Evolutionary conservation across 345 rosid species (phyloP).

Genomic region (Citrus cavaleriei): DNA sequence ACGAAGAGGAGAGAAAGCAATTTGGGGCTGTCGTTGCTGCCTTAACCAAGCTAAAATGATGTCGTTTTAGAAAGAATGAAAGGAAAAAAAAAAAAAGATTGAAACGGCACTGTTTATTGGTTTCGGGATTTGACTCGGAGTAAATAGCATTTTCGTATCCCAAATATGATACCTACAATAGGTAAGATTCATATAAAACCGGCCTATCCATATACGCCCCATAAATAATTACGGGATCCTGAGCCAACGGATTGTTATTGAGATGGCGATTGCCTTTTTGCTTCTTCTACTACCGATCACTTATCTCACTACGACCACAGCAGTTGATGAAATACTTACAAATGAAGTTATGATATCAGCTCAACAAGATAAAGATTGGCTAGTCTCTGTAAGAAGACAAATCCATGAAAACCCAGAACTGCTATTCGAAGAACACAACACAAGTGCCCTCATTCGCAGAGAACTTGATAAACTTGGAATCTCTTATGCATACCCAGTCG

Average conservation of each 20-base stretch:
- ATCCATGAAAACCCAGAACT: slow-evolving; percentile 89
- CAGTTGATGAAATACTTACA: not conserved
- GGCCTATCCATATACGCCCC: no score
- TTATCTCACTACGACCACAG: not conserved
- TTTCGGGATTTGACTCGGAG: no score
- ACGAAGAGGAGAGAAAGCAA: no score
- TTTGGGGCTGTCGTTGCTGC: no score
- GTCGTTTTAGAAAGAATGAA: no score
- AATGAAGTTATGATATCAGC: slow-evolving; percentile 38
- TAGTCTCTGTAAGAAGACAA: slow-evolving; percentile 55
- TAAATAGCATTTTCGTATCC: no score
- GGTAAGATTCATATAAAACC: no score
- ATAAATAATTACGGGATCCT: no score
- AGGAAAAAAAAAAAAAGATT: no score
- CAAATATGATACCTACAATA: no score
- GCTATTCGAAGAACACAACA: slow-evolving; percentile 58
- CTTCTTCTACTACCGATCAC: not conserved
- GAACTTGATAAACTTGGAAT: slow-evolving; percentile 59
- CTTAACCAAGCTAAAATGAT: no score
- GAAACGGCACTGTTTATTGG: no score
- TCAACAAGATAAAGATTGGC: slow-evolving; percentile 47
- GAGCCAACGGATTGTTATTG: not conserved
- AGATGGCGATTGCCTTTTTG: not conserved
- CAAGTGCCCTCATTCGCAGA: slow-evolving; percentile 65
- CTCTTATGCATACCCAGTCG: slow-evolving; percentile 58